Evolutionary conservation across 768 basidiomycete genomes (phyloP), one percentile per base, ranked within the genome.

Genomic region (Sporobolomyces pararoseus): DNA sequence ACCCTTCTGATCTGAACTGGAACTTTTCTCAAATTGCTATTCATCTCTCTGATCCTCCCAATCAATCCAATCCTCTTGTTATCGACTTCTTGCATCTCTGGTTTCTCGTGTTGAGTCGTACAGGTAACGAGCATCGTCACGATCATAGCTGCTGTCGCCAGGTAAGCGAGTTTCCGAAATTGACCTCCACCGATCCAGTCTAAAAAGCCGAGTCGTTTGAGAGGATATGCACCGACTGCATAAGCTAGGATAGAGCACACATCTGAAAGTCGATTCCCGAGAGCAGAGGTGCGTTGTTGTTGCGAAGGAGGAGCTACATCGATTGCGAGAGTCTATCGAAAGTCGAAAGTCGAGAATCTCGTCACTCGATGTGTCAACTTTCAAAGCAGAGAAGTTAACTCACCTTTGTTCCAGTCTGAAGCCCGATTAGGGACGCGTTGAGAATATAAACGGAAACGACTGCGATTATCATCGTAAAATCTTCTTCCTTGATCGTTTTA

Each of bases 201-300:
- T 55, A 99, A 84, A 62, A 92, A 80, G 4, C n/a, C 12, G 47
- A n/a, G 19, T 13, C 37, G 13, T 90, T 89, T 63, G 94, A 82
- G 66, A 86, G 82, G 0, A 85, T 86, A 42, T 80, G 92, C 96
- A 17, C 93, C 91, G 87, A 73, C 89, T 1, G 89, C 89, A 80
- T 87, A 96, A 12, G 95, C 96, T 70, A 96, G 79, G 57, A 97
- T 94, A 76, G 95, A 97, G 23, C 94, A 96, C 19, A 93, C 87
- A 77, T 97, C 92, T 49, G 87, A 88, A 90, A 97, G 96, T 71
- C 91, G 84, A 54, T 93, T 89, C 65, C 96, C 93, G 92, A 93
- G 98, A 37, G 95, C 95, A 80, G 97, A 98, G 5, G 89, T 94
- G 21, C 87, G 85, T 65, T 88, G 92, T 19, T 98, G 85, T 79